Percentiles rank a stretch among this genome's conserved stretches.
Evolutionary conservation across 495 filamentous ascomycete genomes (phyloP).

Genomic region (Penicillium lividum): DNA sequence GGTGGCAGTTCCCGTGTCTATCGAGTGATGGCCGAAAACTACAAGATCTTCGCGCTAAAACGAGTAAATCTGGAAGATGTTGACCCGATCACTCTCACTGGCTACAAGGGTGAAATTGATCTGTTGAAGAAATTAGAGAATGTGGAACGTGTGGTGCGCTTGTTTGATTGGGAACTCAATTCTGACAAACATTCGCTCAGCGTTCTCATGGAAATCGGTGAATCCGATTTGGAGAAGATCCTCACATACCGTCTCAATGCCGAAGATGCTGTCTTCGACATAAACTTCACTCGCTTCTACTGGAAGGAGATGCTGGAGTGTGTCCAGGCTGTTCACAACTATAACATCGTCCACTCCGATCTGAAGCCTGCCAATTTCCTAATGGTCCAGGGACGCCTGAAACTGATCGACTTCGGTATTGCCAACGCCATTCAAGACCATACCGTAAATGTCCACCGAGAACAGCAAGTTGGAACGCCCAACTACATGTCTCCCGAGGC

Average conservation of each 20-base stretch:
- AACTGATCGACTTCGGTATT: constrained; percentile 95
- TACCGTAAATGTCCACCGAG: constrained; percentile 96
- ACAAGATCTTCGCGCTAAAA: constrained; percentile 91
- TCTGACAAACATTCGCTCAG: constrained; percentile 81
- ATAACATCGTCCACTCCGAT: constrained; percentile 94
- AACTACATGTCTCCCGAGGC: constrained; percentile 99
- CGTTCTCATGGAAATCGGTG: constrained; percentile 97
- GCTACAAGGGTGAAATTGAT: constrained; percentile 97
- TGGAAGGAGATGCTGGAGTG: constrained; percentile 99
- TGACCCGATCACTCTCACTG: constrained; percentile 78
- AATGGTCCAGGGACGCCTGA: constrained; percentile 78
- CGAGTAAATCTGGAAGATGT: constrained; percentile 85
- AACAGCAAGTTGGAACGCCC: constrained; percentile 90
- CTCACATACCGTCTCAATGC: constrained; percentile 70
- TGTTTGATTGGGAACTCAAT: constrained; percentile 94
- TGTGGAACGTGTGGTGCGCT: constrained; percentile 82
- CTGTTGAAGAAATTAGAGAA: constrained; percentile 77
- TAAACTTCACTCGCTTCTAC: constrained; percentile 90
- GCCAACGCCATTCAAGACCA: constrained; percentile 96
- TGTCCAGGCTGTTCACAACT: constrained; percentile 79
- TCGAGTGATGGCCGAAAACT: constrained; percentile 95
- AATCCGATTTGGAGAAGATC: constrained; percentile 89
- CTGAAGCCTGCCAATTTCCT: constrained; percentile 96
- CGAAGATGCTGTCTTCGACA: constrained; percentile 76
- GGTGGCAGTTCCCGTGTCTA: constrained; percentile 94